Evolutionary conservation across 345 rosid species (phyloP).

Genomic region (Ceriops tagal): DNA sequence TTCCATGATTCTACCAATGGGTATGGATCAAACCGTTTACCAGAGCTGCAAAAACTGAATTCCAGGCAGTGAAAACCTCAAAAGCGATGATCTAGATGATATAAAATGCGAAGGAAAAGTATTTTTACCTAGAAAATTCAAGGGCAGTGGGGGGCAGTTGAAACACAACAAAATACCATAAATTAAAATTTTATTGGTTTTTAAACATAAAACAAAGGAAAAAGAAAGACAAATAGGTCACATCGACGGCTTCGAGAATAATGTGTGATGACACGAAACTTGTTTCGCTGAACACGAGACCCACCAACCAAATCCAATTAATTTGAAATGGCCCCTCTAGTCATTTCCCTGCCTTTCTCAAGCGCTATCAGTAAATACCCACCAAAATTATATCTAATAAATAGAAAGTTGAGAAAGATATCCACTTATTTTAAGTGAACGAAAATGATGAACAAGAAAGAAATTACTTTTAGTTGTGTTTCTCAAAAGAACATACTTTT

Average conservation of each 20-base stretch:
- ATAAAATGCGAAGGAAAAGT: slow-evolving; percentile 14
- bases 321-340: slow-evolving; percentile 45
- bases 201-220: slow-evolving; percentile 28
- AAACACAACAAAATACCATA: slow-evolving; percentile 33
- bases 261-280: slow-evolving; percentile 46
- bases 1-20: slow-evolving; percentile 41
- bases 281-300: slow-evolving; percentile 43
- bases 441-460: slow-evolving; percentile 24
- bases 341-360: slow-evolving; percentile 40
- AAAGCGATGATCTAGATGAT: slow-evolving; percentile 30
- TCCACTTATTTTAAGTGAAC: slow-evolving; percentile 2
- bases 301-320: slow-evolving; percentile 41
- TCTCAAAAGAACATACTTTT: no score
- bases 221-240: slow-evolving; percentile 29
- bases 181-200: slow-evolving; percentile 17
- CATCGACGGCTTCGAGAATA: slow-evolving; percentile 55
- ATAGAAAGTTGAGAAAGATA: slow-evolving; percentile 9
- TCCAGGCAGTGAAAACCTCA: slow-evolving; percentile 23
- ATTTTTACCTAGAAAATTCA: slow-evolving; percentile 30
- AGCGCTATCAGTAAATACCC: slow-evolving; percentile 55
- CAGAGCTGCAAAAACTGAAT: slow-evolving; percentile 30
- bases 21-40: slow-evolving; percentile 28
- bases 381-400: slow-evolving; percentile 20
- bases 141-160: slow-evolving; percentile 68
- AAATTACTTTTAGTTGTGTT: slow-evolving; percentile 17